Percentiles rank a stretch among this genome's conserved stretches.
Evolutionary conservation across 306 rosid genomes (phyloP).

Genomic region (Acacia melanoxylon): DNA sequence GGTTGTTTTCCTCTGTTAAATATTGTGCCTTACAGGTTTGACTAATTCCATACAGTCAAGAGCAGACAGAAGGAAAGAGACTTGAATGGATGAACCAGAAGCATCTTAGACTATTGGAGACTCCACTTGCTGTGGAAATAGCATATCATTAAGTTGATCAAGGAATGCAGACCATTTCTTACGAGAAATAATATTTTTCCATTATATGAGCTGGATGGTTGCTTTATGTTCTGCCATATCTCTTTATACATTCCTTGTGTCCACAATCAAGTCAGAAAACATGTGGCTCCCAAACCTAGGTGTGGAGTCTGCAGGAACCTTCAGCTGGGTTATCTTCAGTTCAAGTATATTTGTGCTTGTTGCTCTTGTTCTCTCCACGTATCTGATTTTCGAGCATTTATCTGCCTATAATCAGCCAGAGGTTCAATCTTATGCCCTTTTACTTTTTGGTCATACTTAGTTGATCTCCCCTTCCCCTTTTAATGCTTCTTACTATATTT

Average conservation of each 20-base stretch:
- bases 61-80: constrained; percentile 1
- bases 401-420: constrained; percentile 96
- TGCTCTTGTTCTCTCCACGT: constrained; percentile 83
- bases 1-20: constrained; percentile 8
- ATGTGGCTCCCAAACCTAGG: constrained; percentile 49
- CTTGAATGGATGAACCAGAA: not conserved
- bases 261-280: constrained; percentile 59
- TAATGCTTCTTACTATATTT: constrained; percentile 17
- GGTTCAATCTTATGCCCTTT: constrained; percentile 48
- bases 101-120: constrained; percentile 1
- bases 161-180: constrained; percentile 11
- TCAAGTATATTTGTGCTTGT: constrained; percentile 79
- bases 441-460: constrained; percentile 3
- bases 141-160: not conserved
- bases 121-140: not conserved
- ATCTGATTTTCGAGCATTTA: constrained; percentile 88
- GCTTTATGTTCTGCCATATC: constrained; percentile 39
- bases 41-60: constrained; percentile 16
- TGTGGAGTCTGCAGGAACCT: constrained; percentile 48
- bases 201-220: constrained; percentile 52
- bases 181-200: constrained; percentile 5
- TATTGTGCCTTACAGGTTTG: constrained; percentile 6
- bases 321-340: constrained; percentile 84
- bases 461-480: constrained; percentile 10
- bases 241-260: constrained; percentile 52